Conservation (phyloP, 164 flowering plant genomes). For the Cinnamomum micranthum region DNA sequence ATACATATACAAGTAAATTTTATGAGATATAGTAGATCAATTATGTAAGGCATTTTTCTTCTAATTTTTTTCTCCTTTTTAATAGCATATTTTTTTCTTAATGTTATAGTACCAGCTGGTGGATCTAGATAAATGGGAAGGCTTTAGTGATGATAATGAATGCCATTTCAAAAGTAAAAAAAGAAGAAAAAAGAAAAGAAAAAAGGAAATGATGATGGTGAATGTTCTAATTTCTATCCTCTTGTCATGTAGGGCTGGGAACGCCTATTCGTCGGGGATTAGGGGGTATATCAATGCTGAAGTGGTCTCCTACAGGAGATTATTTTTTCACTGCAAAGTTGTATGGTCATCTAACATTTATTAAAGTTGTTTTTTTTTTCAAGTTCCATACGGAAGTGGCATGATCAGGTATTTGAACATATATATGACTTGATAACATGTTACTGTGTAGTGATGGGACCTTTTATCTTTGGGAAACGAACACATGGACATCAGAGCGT, state of each 20-base stretch:
- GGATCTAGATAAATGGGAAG: no score
- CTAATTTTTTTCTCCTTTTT: no score
- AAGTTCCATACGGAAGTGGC: constrained; percentile 2
- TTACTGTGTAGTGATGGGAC: constrained; percentile 76
- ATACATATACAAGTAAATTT: no score
- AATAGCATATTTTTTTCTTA: no score
- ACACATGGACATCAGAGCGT: constrained; percentile 93
- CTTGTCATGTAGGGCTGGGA: constrained; percentile 51
- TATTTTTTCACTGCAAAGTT: constrained; percentile 87
- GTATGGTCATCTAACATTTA: constrained; percentile 30
- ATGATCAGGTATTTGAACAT: neutral
- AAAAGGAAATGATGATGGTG: no score
- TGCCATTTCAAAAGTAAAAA: no score
- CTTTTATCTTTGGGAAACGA: constrained; percentile 99
- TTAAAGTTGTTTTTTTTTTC: neutral
- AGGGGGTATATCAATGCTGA: constrained; percentile 80
- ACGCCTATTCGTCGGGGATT: constrained; percentile 96
- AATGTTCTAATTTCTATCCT: neutral
- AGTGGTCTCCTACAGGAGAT: constrained; percentile 98
- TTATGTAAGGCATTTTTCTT: no score
- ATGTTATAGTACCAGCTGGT: no score
- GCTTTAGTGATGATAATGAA: no score
- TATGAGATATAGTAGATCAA: no score
- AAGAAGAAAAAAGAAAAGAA: no score
- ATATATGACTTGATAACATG: neutral